Base-by-base conservation (phyloP, 345 rosid species). In the Citrus unshiu region DNA sequence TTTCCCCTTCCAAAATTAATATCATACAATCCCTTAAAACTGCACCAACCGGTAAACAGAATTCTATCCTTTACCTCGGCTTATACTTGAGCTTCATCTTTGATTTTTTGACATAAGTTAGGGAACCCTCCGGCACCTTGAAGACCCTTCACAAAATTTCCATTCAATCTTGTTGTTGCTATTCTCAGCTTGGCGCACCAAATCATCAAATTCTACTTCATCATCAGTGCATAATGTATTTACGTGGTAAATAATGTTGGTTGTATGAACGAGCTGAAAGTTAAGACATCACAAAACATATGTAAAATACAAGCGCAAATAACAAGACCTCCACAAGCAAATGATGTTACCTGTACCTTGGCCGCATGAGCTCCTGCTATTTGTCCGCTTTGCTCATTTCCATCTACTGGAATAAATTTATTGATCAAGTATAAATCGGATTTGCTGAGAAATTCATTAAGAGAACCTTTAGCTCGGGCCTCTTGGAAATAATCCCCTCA, bases 1-100 rank as follows among this genome's bases (percentile, higher is more conserved):
- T 71, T 84, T 60, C 85, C 82, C 82, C 79, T 78, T 29, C 87
- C 86, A 67, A 86, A 86, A 73, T 7, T 7, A 7, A 37, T 37
- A 37, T 7, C 9, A 37, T 5, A 37, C 2, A 7, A 37, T 3
- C 39, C 7, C 35, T 34, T 34, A 37, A 37, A 37, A 37, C 8
- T 43, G 4, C 49, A 43, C 49, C 14, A 43, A 43, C 16, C 0
- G 49, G 16, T 81, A 58, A 77, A 83, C 30, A 62, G 63, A 70
- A 83, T 69, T 30, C 70, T 58, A 61, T 83, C 79, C 7, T 14
- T 70, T 40, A 63, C 62, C 14, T 51, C 43, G 34, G 34, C 34
- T 0, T 0, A 70, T 4, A 39, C 27, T 18, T 66, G 67, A 25
- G 56, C 25, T 16, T 63, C 66, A n/a, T 61, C 82, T 37, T 80